These are phyloP conservation scores for Botrytis porri DNA, from an alignment of 2,329 filamentous ascomycete genomes.

Conservation along the genomic window DNA sequence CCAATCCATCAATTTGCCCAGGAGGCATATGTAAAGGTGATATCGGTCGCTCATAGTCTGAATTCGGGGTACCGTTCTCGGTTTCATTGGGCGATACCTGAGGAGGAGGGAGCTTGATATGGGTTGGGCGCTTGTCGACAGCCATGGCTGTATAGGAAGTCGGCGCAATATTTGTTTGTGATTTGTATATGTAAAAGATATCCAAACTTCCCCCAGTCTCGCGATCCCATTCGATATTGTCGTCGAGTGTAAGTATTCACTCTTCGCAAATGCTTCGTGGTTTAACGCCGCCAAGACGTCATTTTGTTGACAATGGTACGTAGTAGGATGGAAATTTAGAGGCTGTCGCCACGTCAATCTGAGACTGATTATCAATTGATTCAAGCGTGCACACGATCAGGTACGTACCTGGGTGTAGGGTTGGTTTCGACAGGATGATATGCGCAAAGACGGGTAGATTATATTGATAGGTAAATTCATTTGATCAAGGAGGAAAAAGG, in stretches of 20 bases:
- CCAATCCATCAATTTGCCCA: conserved; percentile 35
- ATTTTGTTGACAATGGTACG: not conserved
- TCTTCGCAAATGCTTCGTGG: not conserved
- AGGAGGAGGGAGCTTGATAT: conserved; percentile 9
- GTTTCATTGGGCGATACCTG: not conserved
- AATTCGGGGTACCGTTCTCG: conserved; percentile 2
- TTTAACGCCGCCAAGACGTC: not conserved
- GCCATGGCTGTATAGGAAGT: not conserved
- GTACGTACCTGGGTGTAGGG: not conserved
- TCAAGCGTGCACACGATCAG: not conserved
- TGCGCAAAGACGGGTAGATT: not conserved
- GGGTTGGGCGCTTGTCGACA: conserved; percentile 9
- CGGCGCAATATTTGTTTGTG: not conserved
- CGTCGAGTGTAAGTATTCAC: not conserved
- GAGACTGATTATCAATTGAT: not conserved
- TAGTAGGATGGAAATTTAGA: not conserved
- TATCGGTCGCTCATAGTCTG: conserved; percentile 22
- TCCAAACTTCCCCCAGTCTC: not conserved
- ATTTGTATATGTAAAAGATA: not conserved
- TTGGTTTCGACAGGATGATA: not conserved
- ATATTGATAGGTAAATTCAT: not conserved
- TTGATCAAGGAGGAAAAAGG: not conserved
- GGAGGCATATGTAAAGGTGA: conserved; percentile 33
- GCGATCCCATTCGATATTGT: not conserved
- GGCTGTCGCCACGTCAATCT: conserved; percentile 12